Evolutionary conservation across 148 eudicot genomes (phyloP).

Genomic region (Rhododendron mucronatum): DNA sequence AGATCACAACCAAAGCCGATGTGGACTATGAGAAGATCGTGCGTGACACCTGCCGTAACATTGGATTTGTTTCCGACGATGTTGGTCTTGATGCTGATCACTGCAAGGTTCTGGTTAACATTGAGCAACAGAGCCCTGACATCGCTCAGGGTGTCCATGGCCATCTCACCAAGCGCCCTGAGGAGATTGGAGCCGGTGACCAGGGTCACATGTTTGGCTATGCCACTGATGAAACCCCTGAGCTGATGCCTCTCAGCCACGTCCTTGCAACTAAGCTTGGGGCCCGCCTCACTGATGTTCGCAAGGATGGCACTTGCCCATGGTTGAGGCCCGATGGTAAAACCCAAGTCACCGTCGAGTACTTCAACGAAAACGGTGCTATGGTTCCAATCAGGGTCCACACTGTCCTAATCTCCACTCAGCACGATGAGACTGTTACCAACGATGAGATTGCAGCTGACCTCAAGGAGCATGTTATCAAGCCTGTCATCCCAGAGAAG

Average conservation of each 20-base stretch:
- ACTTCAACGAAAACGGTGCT: conserved; percentile 32
- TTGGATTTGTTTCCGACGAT: conserved; percentile 24
- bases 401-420: conserved; percentile 45
- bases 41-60: conserved; percentile 21
- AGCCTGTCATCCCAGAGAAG: conserved; percentile 18
- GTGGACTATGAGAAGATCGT: conserved; percentile 34
- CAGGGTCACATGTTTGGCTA: conserved; percentile 31
- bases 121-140: conserved; percentile 25
- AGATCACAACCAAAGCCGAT: conserved; percentile 35
- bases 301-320: conserved; percentile 34
- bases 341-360: conserved; percentile 44
- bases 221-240: conserved; percentile 28
- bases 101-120: conserved; percentile 34
- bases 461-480: conserved; percentile 18
- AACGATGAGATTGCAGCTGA: conserved; percentile 36
- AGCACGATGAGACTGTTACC: conserved; percentile 43
- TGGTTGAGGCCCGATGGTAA: conserved; percentile 50
- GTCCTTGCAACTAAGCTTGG: conserved; percentile 41
- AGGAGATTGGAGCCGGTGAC: conserved; percentile 37
- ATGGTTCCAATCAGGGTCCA: conserved; percentile 42
- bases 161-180: conserved; percentile 34
- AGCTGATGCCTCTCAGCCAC: conserved; percentile 37
- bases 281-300: conserved; percentile 35
- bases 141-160: conserved; percentile 35
- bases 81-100: conserved; percentile 41